Evolutionary conservation across 805 yeast genomes (phyloP).

Genomic region (Wickerhamomyces ciferrii): DNA sequence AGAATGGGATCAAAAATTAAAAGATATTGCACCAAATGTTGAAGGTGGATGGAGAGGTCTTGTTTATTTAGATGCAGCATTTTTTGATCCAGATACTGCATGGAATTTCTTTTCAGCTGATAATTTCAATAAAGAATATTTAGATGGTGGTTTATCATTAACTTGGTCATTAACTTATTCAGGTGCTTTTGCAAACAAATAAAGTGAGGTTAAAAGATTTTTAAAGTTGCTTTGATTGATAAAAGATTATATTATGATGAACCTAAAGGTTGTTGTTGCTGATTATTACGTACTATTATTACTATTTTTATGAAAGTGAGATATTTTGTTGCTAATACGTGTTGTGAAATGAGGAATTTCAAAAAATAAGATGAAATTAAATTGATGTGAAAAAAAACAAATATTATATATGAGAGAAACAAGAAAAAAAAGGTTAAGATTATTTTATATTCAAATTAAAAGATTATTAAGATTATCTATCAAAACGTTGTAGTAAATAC

Average conservation of each 20-base stretch:
- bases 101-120: constrained; percentile 55
- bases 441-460: too few relatives aligned
- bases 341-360: too few relatives aligned
- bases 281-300: too few relatives aligned
- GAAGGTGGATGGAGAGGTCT: constrained; percentile 72
- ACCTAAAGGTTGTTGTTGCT: too few relatives aligned
- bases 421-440: too few relatives aligned
- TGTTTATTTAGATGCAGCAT: constrained; percentile 67
- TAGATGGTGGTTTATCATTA: constrained; percentile 82
- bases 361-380: too few relatives aligned
- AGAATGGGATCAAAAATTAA: constrained; percentile 56
- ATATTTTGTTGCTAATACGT: too few relatives aligned
- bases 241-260: too few relatives aligned
- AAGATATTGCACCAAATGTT: constrained; percentile 38
- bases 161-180: constrained; percentile 84
- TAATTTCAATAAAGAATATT: constrained; percentile 45
- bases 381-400: too few relatives aligned
- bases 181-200: constrained; percentile 32
- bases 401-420: too few relatives aligned
- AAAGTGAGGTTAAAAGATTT: background rate
- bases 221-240: background rate
- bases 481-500: background rate
- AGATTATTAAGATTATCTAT: background rate
- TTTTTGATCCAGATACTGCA: constrained; percentile 61
- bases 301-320: too few relatives aligned